A percentile compares a stretch with the other conserved stretches of the same genome.
Evolutionary conservation across 2,329 filamentous ascomycete genomes (phyloP).

Genomic region (Sarocladium brachiariae): DNA sequence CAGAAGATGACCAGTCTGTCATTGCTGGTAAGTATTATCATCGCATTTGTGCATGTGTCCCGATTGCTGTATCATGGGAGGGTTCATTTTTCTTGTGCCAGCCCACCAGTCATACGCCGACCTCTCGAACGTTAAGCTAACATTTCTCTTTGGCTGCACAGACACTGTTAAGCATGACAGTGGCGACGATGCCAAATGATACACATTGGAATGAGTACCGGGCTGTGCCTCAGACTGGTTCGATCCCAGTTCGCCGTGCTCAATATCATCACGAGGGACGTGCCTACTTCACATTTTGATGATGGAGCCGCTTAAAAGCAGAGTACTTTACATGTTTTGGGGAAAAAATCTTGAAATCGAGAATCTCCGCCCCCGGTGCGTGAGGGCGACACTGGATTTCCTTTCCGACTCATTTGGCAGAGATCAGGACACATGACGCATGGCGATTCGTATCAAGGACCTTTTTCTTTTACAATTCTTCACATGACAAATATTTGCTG

Average conservation of each 20-base stretch:
- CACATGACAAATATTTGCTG: not conserved
- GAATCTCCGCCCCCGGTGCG: not conserved
- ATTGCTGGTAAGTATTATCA: conserved; percentile 21
- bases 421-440: not conserved
- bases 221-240: not conserved
- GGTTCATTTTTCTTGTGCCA: too few relatives aligned
- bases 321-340: not conserved
- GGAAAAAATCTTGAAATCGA: not conserved
- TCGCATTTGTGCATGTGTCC: too few relatives aligned
- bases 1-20: conserved; percentile 18
- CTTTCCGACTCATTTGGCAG: not conserved
- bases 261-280: not conserved
- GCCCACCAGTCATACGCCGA: too few relatives aligned
- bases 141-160: conserved; percentile 6
- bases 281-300: not conserved
- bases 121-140: not conserved
- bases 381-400: not conserved
- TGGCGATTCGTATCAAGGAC: not conserved
- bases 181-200: conserved; percentile 4
- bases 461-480: not conserved
- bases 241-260: not conserved
- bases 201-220: not conserved
- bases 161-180: conserved; percentile 9
- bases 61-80: too few relatives aligned
- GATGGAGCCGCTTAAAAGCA: not conserved